phyloP scores from a whole-genome alignment of 75 land plant species.

The Sequoia sempervirens region DNA sequence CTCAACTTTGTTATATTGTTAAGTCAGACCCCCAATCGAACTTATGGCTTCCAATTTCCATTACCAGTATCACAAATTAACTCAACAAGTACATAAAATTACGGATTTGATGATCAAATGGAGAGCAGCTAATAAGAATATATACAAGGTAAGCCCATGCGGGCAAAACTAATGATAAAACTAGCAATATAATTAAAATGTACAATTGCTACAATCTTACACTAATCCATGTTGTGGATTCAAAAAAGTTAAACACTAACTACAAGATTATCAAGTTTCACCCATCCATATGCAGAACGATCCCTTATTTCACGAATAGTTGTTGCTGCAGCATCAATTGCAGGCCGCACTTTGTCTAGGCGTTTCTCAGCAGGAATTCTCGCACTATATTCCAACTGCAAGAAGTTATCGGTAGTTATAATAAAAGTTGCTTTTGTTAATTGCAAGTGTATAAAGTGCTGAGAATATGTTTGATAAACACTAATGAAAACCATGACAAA shows the following conservation, averaged over 20 bases:
- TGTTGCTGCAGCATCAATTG: conserved; percentile 50
- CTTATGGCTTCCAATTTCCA: not conserved
- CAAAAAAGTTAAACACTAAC: conserved; percentile 5
- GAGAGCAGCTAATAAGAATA: not conserved
- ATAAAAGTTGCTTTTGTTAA: not conserved
- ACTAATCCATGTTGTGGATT: not conserved
- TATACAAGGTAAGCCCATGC: not conserved
- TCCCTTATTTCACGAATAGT: conserved; percentile 54
- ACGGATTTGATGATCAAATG: not conserved
- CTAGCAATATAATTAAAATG: not conserved
- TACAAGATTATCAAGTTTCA: conserved; percentile 51
- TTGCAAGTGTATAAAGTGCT: not conserved
- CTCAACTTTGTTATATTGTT: not conserved
- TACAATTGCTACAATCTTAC: not conserved
- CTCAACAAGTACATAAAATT: not conserved
- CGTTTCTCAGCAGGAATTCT: conserved; percentile 61
- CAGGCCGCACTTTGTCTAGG: conserved; percentile 39
- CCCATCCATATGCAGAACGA: conserved; percentile 84
- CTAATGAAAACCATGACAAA: not conserved
- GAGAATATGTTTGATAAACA: not conserved
- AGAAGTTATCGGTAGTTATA: not conserved
- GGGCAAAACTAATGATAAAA: not conserved
- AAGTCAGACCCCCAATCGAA: not conserved
- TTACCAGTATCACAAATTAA: not conserved
- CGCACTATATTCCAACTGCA: conserved; percentile 60